Conservation (phyloP, 1,284 basidiomycete genomes). For the Paramarasmius palmivorus region DNA sequence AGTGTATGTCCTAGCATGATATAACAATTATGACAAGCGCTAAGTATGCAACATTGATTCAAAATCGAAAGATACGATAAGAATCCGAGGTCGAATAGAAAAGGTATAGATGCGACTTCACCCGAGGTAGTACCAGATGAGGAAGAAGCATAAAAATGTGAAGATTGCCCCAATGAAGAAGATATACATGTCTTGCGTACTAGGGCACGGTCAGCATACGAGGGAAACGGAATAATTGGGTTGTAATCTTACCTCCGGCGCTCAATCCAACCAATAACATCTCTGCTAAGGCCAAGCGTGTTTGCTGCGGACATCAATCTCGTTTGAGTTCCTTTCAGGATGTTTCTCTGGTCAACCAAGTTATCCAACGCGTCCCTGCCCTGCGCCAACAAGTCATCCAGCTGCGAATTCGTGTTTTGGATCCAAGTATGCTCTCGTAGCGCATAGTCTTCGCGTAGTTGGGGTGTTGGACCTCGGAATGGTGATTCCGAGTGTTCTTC, state of each 20-base stretch:
- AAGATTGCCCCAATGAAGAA: slow-evolving; percentile 82
- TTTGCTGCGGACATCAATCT: slow-evolving; percentile 87
- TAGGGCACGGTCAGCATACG: slow-evolving; percentile 29
- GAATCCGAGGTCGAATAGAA: neutral
- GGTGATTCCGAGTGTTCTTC: slow-evolving; percentile 67
- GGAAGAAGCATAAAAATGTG: slow-evolving; percentile 88
- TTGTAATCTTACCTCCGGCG: slow-evolving; percentile 66
- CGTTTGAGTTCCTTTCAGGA: slow-evolving; percentile 89
- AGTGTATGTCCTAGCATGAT: neutral
- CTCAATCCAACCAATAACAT: slow-evolving; percentile 96
- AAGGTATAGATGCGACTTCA: slow-evolving; percentile 32
- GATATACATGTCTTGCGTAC: slow-evolving; percentile 92
- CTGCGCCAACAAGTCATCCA: slow-evolving; percentile 91
- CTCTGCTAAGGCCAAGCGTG: slow-evolving; percentile 86
- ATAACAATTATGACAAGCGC: too few species aligned
- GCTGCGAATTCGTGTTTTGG: slow-evolving; percentile 72
- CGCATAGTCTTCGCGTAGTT: slow-evolving; percentile 73
- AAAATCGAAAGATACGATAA: neutral
- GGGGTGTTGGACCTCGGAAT: slow-evolving; percentile 61
- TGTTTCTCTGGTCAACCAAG: slow-evolving; percentile 86
- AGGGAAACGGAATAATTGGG: neutral
- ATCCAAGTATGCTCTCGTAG: slow-evolving; percentile 87
- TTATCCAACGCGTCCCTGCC: slow-evolving; percentile 89
- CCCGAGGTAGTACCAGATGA: slow-evolving; percentile 89
- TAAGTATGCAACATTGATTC: too few species aligned